Evolutionary conservation across 441 rosid species (phyloP), one percentile per base, ranked within the genome.

Genomic region (Pelargonium cotyledonis): DNA sequence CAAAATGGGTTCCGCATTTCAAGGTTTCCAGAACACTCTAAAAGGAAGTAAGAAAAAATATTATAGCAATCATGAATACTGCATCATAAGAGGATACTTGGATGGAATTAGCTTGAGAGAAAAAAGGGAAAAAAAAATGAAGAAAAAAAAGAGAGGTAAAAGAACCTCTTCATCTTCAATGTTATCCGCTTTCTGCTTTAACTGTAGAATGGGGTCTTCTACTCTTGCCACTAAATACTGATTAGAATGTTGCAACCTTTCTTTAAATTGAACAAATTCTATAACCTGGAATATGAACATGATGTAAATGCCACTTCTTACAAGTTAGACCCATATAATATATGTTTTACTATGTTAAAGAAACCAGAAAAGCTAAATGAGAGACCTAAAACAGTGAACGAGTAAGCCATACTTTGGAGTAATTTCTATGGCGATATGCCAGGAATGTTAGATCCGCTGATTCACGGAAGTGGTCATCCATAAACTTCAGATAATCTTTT

Each of bases 391-490:
- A 23, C 29, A 31, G 69, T 10, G 66, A 53, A 66, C 63, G 67
- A 11, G 62, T 21, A 35, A 62, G 49, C 62, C 86, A 77, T 86
- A 90, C 99, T 78, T 95, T 95, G 61, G 98, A 89, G 84, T 92
- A 95, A 82, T 91, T 95, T 85, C 98, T 84, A 70, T 95, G 97
- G 73, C 98, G 97, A 80, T 95, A 95, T 10, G 98, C 98, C 70
- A 95, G 96, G 81, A 85, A 90, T 15, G 99, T 90, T 68, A 95
- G 98, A 80, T 95, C 99, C 66, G 98, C 96, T 29, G 97, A 95
- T 82, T 95, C 99, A 78, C 92, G 83, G 63, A 91, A 87, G 84
- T 95, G 95, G 63, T 95, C 99, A 88, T 95, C 99, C 98, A 92
- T 92, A 85, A 92, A 95, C 84, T 84, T 87, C 70, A 92, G 92